A percentile compares a stretch with the other conserved stretches of the same genome.
Conservation (phyloP, 1,284 basidiomycete genomes). For the Dichomitus squalens region DNA sequence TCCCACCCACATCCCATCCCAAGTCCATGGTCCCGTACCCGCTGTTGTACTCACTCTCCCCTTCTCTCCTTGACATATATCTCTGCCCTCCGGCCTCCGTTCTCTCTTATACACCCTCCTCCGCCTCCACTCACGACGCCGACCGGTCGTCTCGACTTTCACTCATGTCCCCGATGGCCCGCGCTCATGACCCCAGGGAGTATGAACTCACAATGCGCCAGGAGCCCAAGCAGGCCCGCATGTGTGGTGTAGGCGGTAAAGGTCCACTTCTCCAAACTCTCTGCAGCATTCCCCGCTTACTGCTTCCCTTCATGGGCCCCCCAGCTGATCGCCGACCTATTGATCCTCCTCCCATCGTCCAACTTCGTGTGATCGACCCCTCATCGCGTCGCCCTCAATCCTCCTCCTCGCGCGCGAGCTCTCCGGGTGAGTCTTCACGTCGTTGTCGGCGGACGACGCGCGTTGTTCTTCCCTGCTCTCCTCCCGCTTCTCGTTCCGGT, state of each 20-base stretch:
- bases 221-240: slow-evolving; percentile 88
- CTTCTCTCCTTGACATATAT: slow-evolving; percentile 23
- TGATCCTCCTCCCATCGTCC: slow-evolving; percentile 96
- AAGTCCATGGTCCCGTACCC: slow-evolving; percentile 23
- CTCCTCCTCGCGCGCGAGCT: slow-evolving; percentile 30
- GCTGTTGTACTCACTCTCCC: slow-evolving; percentile 20
- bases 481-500: slow-evolving; percentile 18
- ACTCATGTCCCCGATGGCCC: slow-evolving; percentile 18
- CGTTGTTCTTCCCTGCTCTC: slow-evolving; percentile 19
- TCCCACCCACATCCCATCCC: slow-evolving; percentile 23
- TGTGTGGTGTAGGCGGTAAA: slow-evolving; percentile 92
- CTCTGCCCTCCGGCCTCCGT: slow-evolving; percentile 3
- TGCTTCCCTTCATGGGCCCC: slow-evolving; percentile 2
- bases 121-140: slow-evolving; percentile 10
- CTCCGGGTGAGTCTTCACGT: slow-evolving; percentile 30
- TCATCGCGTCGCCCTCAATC: slow-evolving; percentile 40
- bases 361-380: slow-evolving; percentile 84
- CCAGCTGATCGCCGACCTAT: slow-evolving; percentile 91
- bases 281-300: slow-evolving; percentile 17
- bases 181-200: slow-evolving; percentile 53
- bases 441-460: not conserved
- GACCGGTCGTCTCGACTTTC: not conserved
- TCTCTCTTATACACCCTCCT: slow-evolving; percentile 4
- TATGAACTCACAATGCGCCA: slow-evolving; percentile 86
- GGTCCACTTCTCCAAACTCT: slow-evolving; percentile 40